Percentiles rank a stretch among this genome's conserved stretches.
These are phyloP conservation scores for Naganishia randhawae DNA, from an alignment of 768 basidiomycete species.

Conservation along the genomic window DNA sequence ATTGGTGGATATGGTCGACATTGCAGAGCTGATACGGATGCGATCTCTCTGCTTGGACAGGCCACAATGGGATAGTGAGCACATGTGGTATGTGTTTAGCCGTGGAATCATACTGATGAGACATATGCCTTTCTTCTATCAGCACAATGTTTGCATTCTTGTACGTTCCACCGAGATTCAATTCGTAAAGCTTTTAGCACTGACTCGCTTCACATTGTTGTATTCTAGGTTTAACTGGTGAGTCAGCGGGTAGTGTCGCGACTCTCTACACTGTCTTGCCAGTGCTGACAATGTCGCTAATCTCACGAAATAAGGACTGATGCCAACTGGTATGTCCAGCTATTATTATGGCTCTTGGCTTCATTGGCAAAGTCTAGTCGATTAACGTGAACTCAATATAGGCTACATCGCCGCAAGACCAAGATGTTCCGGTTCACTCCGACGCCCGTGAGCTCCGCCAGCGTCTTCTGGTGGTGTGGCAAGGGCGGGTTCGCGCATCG, in stretches of 20 bases:
- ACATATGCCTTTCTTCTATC: neutral
- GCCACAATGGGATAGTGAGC: conserved; percentile 51
- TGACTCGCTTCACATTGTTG: neutral
- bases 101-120: neutral
- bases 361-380: neutral
- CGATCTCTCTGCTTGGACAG: conserved; percentile 1
- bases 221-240: conserved; percentile 1
- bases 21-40: neutral
- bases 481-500: conserved; percentile 54
- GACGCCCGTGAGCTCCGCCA: conserved; percentile 53
- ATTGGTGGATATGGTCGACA: neutral
- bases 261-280: neutral
- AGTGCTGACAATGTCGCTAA: neutral
- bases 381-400: conserved; percentile 25
- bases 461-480: conserved; percentile 56
- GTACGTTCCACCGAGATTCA: conserved; percentile 29
- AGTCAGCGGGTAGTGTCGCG: neutral
- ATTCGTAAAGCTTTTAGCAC: neutral
- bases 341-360: conserved; percentile 30
- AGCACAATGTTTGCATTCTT: conserved; percentile 56
- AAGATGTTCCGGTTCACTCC: conserved; percentile 59
- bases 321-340: conserved; percentile 50
- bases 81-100: neutral
- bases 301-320: conserved; percentile 54
- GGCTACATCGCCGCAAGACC: conserved; percentile 54